Percentiles rank a stretch among this genome's conserved stretches.
Conservation (phyloP, 169 alveolate species). For the Plasmodium yoelii region DNA sequence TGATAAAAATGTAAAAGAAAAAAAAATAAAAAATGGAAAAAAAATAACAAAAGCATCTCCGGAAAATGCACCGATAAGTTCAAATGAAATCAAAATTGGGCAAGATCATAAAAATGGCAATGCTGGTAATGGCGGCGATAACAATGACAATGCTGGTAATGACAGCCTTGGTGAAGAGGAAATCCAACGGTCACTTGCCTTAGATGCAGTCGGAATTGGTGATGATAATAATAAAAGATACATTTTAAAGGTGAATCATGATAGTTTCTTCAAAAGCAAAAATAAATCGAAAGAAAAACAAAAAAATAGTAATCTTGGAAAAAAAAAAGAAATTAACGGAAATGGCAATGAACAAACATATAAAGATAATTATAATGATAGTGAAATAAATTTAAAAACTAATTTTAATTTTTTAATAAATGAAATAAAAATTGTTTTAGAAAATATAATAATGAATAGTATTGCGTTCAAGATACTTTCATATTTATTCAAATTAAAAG, state of each 20-base stretch:
- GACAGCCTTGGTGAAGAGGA: background rate
- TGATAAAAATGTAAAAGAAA: conserved; percentile 1
- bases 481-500: conserved; percentile 35
- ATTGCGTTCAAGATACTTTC: conserved; percentile 21
- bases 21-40: background rate
- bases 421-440: conserved; percentile 32
- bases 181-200: background rate
- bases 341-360: background rate
- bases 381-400: background rate
- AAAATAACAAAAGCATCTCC: background rate
- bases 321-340: background rate
- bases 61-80: background rate
- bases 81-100: background rate
- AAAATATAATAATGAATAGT: conserved; percentile 48
- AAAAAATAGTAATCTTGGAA: background rate
- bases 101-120: background rate
- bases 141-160: too few species aligned
- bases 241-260: conserved; percentile 13
- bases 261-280: conserved; percentile 7
- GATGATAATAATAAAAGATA: background rate
- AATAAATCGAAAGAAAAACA: background rate
- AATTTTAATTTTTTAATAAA: conserved; percentile 11
- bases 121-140: too few species aligned
- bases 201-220: background rate
- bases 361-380: background rate